Base-by-base conservation (phyloP, 78 protist genomes). In the Mastigamoeba balamuthi region DNA sequence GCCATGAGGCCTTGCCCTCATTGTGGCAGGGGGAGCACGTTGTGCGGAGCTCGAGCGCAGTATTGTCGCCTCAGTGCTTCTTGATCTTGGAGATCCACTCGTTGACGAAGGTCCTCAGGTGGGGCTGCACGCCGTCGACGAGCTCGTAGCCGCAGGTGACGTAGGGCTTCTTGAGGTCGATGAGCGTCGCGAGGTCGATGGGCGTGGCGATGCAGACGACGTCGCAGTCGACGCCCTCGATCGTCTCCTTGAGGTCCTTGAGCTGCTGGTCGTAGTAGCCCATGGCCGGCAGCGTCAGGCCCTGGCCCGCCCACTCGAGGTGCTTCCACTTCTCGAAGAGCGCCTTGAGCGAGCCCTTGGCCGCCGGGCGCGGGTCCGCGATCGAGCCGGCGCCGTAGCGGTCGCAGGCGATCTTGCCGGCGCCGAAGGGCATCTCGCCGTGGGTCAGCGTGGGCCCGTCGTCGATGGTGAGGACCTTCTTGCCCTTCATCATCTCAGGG, bases 371-470 rank as follows among this genome's bases (percentile, higher is more conserved):
- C 6, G 81, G 76, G 6, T 37, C 77, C 6, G 74, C 66, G 33
- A 77, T 70, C 53, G 2, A 2, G 5, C 6, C 29, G 8, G 66
- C 63, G n/a, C 39, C 68, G 42, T 77, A 9, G 78, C 76, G n/a
- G 58, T 48, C 58, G 58, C 58, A 48, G 58, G 81, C 81, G 4
- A 77, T 52, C 23, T 70, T 29, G 42, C 79, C 81, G 33, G 81
- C 81, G 6, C 81, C 81, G 40, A 70, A 27, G 48, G 73, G 27
- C 73, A 77, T 66, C 28, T 39, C 76, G 6, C 81, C 81, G 40
- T 77, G 81, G 6, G 81, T 77, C 8, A 77, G 27, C 4, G 81
- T 77, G 27, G 81, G 81, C 29, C 81, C 81, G 6, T 77, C 81
- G 4, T 77, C 81, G 3, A 77, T 33, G 48, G 53, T 6, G 8